Percentiles rank a stretch among this genome's conserved stretches.
Conservation (phyloP, 116 monocot species). For the Cymodocea nodosa region DNA sequence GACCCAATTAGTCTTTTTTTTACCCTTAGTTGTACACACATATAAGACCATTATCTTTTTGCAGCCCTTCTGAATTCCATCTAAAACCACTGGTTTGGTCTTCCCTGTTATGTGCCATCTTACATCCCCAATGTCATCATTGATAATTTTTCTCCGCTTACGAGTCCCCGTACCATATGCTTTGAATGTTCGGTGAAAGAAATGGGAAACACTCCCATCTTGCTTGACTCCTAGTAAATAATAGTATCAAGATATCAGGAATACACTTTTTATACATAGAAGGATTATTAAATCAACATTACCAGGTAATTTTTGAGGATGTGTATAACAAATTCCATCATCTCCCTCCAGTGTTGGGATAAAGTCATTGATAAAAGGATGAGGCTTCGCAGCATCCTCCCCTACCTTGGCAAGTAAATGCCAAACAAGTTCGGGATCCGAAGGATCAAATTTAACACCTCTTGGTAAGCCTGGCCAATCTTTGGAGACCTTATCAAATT, state of each 20-base stretch:
- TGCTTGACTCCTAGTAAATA: conserved; percentile 61
- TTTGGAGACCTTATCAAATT: conserved; percentile 43
- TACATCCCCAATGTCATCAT: conserved; percentile 52
- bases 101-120: conserved; percentile 98
- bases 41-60: conserved; percentile 99
- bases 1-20: conserved; percentile 91
- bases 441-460: conserved; percentile 97
- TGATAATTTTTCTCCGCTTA: conserved; percentile 75
- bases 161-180: conserved; percentile 83
- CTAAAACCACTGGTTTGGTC: conserved; percentile 67
- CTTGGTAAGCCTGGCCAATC: conserved; percentile 95
- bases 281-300: neutral
- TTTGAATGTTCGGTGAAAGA: conserved; percentile 90
- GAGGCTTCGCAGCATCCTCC: conserved; percentile 32
- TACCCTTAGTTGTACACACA: conserved; percentile 46
- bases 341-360: conserved; percentile 83
- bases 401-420: conserved; percentile 85
- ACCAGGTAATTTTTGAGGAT: conserved; percentile 56
- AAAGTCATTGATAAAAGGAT: conserved; percentile 70
- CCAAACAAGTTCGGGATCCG: conserved; percentile 75
- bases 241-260: neutral
- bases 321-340: conserved; percentile 91
- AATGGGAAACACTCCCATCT: conserved; percentile 83
- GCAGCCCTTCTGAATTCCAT: conserved; percentile 68
- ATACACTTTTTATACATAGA: neutral